These are phyloP conservation scores for Macrophomina phaseolina DNA, from an alignment of 2,329 filamentous ascomycete species.

Conservation along the genomic window DNA sequence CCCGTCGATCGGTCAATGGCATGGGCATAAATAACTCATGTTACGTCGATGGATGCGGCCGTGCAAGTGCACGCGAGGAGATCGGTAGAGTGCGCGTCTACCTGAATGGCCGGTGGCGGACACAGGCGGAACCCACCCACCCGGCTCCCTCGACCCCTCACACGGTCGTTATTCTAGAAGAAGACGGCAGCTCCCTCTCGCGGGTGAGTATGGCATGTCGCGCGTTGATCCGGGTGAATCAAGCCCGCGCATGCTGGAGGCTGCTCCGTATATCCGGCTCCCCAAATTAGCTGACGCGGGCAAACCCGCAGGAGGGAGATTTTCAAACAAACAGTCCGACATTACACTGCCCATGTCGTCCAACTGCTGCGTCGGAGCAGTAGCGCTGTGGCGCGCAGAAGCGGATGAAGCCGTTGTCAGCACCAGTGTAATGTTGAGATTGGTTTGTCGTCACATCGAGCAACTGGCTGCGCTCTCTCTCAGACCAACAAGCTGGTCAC, in stretches of 20 bases:
- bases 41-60: not conserved
- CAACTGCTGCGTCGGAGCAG: slow-evolving; percentile 16
- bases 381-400: slow-evolving; percentile 10
- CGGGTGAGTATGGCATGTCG: not conserved
- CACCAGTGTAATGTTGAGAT: too few relatives aligned
- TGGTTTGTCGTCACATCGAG: too few relatives aligned
- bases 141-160: slow-evolving; percentile 10
- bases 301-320: slow-evolving; percentile 7
- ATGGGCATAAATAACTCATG: slow-evolving; percentile 21
- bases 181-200: not conserved
- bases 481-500: too few relatives aligned
- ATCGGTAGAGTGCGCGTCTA: slow-evolving; percentile 3
- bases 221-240: slow-evolving; percentile 15
- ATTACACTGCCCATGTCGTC: slow-evolving; percentile 14
- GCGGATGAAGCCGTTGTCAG: too few relatives aligned
- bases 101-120: slow-evolving; percentile 12
- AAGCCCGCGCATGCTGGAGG: slow-evolving; percentile 10
- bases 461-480: too few relatives aligned
- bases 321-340: slow-evolving; percentile 21
- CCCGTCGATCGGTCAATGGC: slow-evolving; percentile 7
- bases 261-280: slow-evolving; percentile 15
- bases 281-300: slow-evolving; percentile 4
- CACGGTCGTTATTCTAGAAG: slow-evolving; percentile 16
- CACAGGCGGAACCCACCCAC: slow-evolving; percentile 6
- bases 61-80: slow-evolving; percentile 9